These are phyloP conservation scores for Eudorina sp. DNA, from an alignment of 139 green algal species.

Conservation along the genomic window DNA sequence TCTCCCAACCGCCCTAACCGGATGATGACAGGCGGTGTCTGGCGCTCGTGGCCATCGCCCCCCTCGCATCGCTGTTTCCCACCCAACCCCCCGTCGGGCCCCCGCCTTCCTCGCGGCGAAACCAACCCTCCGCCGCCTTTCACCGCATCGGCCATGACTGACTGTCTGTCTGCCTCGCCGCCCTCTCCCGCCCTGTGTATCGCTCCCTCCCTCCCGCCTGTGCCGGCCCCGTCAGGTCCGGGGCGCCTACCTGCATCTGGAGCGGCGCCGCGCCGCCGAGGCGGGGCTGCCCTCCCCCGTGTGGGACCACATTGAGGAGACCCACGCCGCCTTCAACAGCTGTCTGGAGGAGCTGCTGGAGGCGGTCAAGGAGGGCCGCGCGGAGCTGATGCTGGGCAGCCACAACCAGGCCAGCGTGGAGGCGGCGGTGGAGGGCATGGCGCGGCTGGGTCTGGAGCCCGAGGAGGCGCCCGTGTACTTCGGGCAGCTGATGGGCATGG, in stretches of 20 bases:
- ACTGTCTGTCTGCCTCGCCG: neutral
- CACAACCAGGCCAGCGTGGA: constrained; percentile 88
- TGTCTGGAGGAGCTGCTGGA: constrained; percentile 61
- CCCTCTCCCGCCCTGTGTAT: neutral
- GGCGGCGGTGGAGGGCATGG: constrained; percentile 74
- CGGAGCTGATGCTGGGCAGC: constrained; percentile 61
- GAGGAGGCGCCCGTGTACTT: constrained; percentile 81
- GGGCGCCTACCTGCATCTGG: constrained; percentile 78
- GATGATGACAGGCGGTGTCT: no score
- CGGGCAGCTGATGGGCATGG: constrained; percentile 93
- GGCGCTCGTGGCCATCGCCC: no score
- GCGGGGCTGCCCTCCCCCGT: constrained; percentile 78
- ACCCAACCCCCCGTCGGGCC: no score
- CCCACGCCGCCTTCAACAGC: constrained; percentile 80
- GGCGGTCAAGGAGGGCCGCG: constrained; percentile 52
- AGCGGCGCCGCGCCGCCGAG: constrained; percentile 74
- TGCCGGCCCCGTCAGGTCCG: constrained; percentile 69
- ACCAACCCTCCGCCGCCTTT: no score
- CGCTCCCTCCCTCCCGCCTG: neutral
- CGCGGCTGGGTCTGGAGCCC: constrained; percentile 66
- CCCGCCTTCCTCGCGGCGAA: no score
- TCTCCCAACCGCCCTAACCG: no score
- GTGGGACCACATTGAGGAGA: constrained; percentile 78
- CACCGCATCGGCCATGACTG: no score
- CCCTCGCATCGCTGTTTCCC: no score